phyloP scores from a whole-genome alignment of 129 eudicot genomes.

The Lonicera japonica region DNA sequence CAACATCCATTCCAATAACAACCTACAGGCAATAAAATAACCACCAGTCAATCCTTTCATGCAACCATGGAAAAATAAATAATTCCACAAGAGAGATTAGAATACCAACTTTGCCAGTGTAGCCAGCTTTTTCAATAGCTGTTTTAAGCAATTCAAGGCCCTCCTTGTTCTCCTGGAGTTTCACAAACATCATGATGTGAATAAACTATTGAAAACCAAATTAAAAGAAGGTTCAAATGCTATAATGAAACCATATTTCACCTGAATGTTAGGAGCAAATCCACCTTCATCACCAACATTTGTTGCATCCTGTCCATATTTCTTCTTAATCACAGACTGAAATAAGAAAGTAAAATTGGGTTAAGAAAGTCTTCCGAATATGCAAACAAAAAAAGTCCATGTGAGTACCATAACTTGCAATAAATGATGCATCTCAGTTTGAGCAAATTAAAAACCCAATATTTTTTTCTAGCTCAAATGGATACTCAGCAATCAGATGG shows the following conservation, averaged over 20 bases:
- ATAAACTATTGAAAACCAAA: neutral
- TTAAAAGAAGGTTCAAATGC: neutral
- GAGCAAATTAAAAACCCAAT: neutral
- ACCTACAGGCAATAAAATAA: constrained; percentile 33
- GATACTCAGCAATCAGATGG: neutral
- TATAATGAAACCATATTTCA: constrained; percentile 8
- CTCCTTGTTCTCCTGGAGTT: constrained; percentile 88
- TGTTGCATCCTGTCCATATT: constrained; percentile 99
- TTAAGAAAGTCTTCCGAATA: too few relatives aligned
- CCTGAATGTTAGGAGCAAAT: constrained; percentile 98
- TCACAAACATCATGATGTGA: constrained; percentile 10
- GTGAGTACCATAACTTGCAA: too few relatives aligned
- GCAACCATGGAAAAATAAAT: neutral
- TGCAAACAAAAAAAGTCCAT: too few relatives aligned
- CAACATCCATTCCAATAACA: constrained; percentile 99
- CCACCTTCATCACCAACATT: constrained; percentile 99
- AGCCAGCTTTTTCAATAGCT: constrained; percentile 91
- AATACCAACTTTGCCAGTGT: constrained; percentile 69
- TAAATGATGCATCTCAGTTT: neutral
- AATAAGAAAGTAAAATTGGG: constrained; percentile 1
- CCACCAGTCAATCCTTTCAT: constrained; percentile 1
- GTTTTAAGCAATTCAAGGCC: constrained; percentile 96
- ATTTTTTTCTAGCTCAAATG: neutral
- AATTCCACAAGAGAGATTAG: neutral
- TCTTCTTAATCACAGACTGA: constrained; percentile 96